phyloP scores from a whole-genome alignment of 163 green algal genomes.

The Volvox carteri region DNA sequence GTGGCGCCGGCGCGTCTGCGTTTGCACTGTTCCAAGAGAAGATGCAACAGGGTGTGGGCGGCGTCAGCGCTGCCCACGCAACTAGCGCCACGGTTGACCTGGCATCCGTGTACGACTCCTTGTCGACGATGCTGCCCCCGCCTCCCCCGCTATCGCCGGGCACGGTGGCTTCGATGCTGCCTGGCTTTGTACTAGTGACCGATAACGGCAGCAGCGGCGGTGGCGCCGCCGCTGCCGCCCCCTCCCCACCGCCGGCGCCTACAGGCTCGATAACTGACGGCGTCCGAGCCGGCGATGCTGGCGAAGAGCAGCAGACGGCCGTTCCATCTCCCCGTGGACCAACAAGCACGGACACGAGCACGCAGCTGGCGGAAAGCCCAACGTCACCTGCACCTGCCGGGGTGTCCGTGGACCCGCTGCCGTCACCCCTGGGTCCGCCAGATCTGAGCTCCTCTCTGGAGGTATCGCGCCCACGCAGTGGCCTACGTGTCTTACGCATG shows the following conservation, averaged over 20 bases:
- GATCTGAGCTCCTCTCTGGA: background rate
- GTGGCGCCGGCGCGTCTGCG: background rate
- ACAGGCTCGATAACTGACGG: too few relatives aligned
- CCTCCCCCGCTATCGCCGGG: background rate
- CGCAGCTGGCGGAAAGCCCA: too few relatives aligned
- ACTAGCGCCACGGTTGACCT: too few relatives aligned
- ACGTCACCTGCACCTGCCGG: too few relatives aligned
- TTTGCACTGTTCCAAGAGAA: slow-evolving; percentile 15
- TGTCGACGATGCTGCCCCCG: slow-evolving; percentile 19
- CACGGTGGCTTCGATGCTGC: background rate
- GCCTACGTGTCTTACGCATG: slow-evolving; percentile 5
- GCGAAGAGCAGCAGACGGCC: too few relatives aligned
- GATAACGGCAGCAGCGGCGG: background rate
- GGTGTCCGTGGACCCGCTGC: too few relatives aligned
- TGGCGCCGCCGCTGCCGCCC: background rate
- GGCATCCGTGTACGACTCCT: slow-evolving; percentile 5
- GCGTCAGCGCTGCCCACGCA: background rate
- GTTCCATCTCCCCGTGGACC: too few relatives aligned
- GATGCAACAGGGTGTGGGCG: background rate
- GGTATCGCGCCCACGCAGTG: background rate
- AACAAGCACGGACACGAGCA: too few relatives aligned
- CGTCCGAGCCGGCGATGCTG: too few relatives aligned
- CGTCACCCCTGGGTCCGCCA: background rate
- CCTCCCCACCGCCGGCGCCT: too few relatives aligned
- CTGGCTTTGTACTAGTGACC: background rate